phyloP scores from a whole-genome alignment of 1,139 yeast species.

The Suhomyces terraborum region DNA sequence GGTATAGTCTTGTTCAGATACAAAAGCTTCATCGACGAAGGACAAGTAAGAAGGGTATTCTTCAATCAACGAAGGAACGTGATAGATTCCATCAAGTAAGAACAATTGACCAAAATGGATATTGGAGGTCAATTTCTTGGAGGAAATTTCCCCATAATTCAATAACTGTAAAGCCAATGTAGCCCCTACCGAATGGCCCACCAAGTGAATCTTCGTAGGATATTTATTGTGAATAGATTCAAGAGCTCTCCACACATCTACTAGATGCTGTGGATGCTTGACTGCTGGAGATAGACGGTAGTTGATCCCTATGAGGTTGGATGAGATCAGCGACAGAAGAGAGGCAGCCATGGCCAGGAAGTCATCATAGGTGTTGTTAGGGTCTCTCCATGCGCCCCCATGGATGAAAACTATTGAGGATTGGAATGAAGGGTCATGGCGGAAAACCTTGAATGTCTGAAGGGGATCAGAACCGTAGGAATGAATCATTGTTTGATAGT shows the following conservation, averaged over 20 bases:
- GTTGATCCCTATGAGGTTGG: conserved; percentile 51
- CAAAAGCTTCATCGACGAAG: conserved; percentile 50
- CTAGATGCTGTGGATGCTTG: conserved; percentile 63
- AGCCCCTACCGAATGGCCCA: conserved; percentile 88
- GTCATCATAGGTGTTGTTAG: conserved; percentile 58
- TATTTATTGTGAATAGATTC: conserved; percentile 25
- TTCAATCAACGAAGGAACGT: conserved; percentile 36
- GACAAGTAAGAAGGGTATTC: conserved; percentile 48
- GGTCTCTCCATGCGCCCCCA: conserved; percentile 92
- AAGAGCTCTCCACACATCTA: conserved; percentile 57
- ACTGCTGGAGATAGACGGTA: conserved; percentile 69
- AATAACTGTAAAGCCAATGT: conserved; percentile 63
- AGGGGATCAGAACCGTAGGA: conserved; percentile 24
- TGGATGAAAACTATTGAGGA: conserved; percentile 59
- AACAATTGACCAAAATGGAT: conserved; percentile 18
- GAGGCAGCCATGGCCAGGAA: conserved; percentile 40
- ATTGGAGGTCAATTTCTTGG: background rate
- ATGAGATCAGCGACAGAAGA: conserved; percentile 11
- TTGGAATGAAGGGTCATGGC: conserved; percentile 13
- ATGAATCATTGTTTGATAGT: conserved; percentile 1
- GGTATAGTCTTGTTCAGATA: conserved; percentile 20
- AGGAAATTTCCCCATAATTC: conserved; percentile 20
- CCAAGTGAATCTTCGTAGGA: conserved; percentile 29
- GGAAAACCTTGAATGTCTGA: conserved; percentile 21
- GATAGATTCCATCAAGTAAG: conserved; percentile 54